Evolutionary conservation across 208 protist genomes (phyloP), one percentile per base, ranked within the genome.

Genomic region (Angomonas deanei): DNA sequence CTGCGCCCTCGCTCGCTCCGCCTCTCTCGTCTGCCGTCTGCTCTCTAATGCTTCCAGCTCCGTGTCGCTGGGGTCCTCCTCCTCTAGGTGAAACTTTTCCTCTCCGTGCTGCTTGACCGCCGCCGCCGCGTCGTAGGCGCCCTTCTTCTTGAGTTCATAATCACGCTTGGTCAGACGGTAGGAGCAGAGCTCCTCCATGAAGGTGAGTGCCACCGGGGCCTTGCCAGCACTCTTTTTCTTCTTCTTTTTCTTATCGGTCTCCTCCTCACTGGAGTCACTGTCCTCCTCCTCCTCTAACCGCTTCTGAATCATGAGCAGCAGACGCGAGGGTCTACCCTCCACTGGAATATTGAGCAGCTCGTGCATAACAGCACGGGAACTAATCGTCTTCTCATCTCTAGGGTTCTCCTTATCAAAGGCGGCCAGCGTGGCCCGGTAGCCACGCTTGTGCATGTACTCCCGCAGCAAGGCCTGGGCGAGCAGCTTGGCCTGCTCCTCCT

Each of bases 391-490:
- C 33, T 79, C 80, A 52, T 78, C 65, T 19, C 88, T 72, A 23
- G 88, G 84, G 66, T 76, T 81, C 68, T 94, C 85, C 15, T 34
- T 23, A 60, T 94, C 88, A 60, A 91, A 94, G 8, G 73, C 55
- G 27, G 57, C 61, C 38, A 94, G 67, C 6, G 88, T 94, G 55
- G 68, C 65, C 19, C 58, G 76, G 61, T 84, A 88, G 24, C 82
- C 82, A 6, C 73, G 68, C 10, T 84, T 84, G 60, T 94, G 88
- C 82, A 94, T 92, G 68, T 82, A 92, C 71, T 94, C 88, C 13
- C 88, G 80, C n/a, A 94, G 80, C 32, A 94, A 72, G 6, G 85
- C 88, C 63, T 93, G 76, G 10, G 85, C 80, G 6, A 92, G 69
- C 13, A 88, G 70, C n/a, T 87, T 70, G 21, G 82, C 80, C 61